These are phyloP conservation scores for Skeletonema menzelii DNA, from an alignment of 108 stramenopile genomes.

Conservation along the genomic window DNA sequence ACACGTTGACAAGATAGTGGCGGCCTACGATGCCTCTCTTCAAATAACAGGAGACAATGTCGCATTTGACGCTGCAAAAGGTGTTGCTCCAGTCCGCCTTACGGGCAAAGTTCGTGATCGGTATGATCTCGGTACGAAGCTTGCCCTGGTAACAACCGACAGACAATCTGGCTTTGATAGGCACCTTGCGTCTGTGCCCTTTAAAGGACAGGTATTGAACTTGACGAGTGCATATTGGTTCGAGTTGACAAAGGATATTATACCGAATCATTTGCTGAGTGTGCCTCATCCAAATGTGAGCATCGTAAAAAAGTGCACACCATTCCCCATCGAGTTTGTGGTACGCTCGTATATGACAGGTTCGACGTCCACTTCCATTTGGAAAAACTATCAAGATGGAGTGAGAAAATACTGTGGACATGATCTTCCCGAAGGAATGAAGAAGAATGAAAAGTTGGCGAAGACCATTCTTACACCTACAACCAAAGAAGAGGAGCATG, in stretches of 20 bases:
- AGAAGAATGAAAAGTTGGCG: constrained; percentile 90
- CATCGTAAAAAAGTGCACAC: constrained; percentile 88
- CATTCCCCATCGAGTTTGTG: constrained; percentile 99
- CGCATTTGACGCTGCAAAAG: constrained; percentile 31
- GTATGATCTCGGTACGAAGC: constrained; percentile 48
- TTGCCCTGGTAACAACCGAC: constrained; percentile 97
- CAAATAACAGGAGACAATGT: constrained; percentile 45
- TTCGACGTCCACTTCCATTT: constrained; percentile 95
- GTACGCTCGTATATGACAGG: constrained; percentile 96
- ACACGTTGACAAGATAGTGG: constrained; percentile 35
- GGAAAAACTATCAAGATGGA: constrained; percentile 97
- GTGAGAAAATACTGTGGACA: constrained; percentile 96
- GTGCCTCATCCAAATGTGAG: constrained; percentile 94
- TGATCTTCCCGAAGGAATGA: constrained; percentile 91
- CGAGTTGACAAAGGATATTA: constrained; percentile 81
- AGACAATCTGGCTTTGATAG: constrained; percentile 99
- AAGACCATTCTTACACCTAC: constrained; percentile 93
- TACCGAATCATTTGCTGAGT: constrained; percentile 92
- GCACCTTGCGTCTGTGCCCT: constrained; percentile 91
- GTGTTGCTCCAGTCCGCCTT: constrained; percentile 28
- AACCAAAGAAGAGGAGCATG: constrained; percentile 96
- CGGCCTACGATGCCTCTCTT: constrained; percentile 38
- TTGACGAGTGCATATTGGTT: constrained; percentile 96
- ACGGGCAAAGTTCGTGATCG: constrained; percentile 86
- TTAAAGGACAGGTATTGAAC: constrained; percentile 97